Evolutionary conservation across 371 early-diverging fungal species (phyloP), one percentile per base, ranked within the genome.

Genomic region (Rhizomucor miehei): DNA sequence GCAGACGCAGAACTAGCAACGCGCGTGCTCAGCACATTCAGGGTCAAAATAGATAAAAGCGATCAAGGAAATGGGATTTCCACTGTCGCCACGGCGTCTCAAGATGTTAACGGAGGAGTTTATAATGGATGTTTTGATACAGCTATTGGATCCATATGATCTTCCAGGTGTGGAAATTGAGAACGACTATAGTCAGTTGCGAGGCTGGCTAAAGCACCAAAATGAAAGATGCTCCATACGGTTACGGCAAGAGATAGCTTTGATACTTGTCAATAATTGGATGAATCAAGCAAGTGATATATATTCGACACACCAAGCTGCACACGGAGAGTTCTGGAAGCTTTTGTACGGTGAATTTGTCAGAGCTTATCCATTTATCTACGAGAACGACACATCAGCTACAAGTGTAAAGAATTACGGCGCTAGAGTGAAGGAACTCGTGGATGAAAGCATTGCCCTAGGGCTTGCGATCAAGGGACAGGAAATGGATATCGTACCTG

Each of bases 21-120:
- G 79, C 75, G 73, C 13, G 29, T 57, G 52, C 60, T 70, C 36
- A 36, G 44, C 17, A 53, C 71, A n/a, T 20, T 63, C 1, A 67
- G 68, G n/a, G 57, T 51, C 1, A 54, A 48, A 3, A 38, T 10
- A 10, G 14, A 38, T 38, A 41, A 41, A 3, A 11, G 41, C 41
- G 41, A 41, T 6, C 47, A 48, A 3, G 79, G 76, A 56, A 54
- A 73, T 9, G 14, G 10, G 10, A 54, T 71, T n/a, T n/a, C n/a
- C n/a, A n/a, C n/a, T n/a, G n/a, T 81, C 81, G 38, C 62, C 79
- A 5, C 67, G 67, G 13, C 74, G 77, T 46, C 65, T 81, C 59
- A 81, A 84, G 47, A 54, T 80, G 39, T 63, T 78, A 40, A 70
- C 79, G 36, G 84, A 84, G 46, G 80, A 81, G n/a, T 60, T 80